Evolutionary conservation across 257 asterid genomes (phyloP).

Genomic region (Lavandula angustifolia): DNA sequence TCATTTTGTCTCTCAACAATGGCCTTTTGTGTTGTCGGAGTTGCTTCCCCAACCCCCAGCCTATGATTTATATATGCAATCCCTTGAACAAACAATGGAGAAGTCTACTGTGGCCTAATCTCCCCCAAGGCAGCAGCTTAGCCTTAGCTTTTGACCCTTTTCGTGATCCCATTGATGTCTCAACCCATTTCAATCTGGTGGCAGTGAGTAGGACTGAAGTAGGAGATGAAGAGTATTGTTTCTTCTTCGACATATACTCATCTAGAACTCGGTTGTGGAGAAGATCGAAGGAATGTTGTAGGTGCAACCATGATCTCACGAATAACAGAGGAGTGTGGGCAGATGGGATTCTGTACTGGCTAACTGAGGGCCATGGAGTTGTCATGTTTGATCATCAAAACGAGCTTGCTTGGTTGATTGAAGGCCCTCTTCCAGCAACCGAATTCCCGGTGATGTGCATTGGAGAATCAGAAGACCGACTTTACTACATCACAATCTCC

Average conservation of each 20-base stretch:
- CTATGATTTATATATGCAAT: conserved; percentile 57
- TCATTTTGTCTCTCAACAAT: conserved; percentile 46
- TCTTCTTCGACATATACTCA: conserved; percentile 50
- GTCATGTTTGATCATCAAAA: conserved; percentile 58
- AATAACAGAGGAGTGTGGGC: conserved; percentile 50
- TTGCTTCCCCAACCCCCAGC: conserved; percentile 38
- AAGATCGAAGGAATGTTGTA: conserved; percentile 41
- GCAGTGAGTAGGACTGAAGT: conserved; percentile 29
- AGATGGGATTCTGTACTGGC: conserved; percentile 57
- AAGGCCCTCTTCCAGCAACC: conserved; percentile 45
- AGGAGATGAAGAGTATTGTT: conserved; percentile 18
- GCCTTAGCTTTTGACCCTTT: conserved; percentile 59
- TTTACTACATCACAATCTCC: conserved; percentile 45
- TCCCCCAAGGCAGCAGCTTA: conserved; percentile 37
- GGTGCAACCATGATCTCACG: conserved; percentile 28
- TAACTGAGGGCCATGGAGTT: conserved; percentile 50
- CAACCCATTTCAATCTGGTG: conserved; percentile 52
- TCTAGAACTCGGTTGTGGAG: conserved; percentile 54
- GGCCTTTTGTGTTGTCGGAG: conserved; percentile 72
- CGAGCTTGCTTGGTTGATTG: conserved; percentile 52
- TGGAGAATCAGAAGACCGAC: conserved; percentile 56
- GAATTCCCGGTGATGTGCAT: conserved; percentile 58
- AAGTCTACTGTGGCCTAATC: conserved; percentile 44
- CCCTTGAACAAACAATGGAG: conserved; percentile 62
- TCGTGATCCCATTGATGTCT: conserved; percentile 29